phyloP scores from a whole-genome alignment of 192 early-diverging fungal species.

The Entophlyctis helioformis region DNA sequence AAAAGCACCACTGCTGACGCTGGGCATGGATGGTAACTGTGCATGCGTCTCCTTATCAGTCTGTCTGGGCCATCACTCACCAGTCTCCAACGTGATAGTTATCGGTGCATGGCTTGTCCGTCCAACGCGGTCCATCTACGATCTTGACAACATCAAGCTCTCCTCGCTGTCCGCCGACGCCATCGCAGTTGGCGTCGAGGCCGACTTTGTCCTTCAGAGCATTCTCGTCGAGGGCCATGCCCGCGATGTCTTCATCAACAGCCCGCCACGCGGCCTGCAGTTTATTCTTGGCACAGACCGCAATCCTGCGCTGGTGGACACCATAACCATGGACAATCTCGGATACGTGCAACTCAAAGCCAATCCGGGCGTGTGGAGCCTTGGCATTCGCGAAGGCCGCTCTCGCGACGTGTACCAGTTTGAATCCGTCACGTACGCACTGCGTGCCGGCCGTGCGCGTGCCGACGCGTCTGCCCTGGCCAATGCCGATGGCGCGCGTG shows the following conservation, averaged over 20 bases:
- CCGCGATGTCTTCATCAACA: constrained; percentile 47
- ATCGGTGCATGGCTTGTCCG: constrained; percentile 84
- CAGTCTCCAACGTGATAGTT: constrained; percentile 22
- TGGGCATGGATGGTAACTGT: constrained; percentile 63
- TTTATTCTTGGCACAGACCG: constrained; percentile 66
- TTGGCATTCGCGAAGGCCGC: constrained; percentile 68
- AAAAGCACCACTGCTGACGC: constrained; percentile 63
- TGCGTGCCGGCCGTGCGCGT: no score
- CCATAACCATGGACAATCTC: constrained; percentile 97
- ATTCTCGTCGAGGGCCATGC: constrained; percentile 88
- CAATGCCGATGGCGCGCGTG: constrained; percentile 28
- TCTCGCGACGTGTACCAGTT: constrained; percentile 71
- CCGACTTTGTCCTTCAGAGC: constrained; percentile 65
- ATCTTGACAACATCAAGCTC: constrained; percentile 86
- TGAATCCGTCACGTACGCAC: constrained; percentile 38
- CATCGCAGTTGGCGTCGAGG: constrained; percentile 41
- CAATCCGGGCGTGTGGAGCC: constrained; percentile 77
- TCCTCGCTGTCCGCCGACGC: constrained; percentile 23
- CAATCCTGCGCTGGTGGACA: constrained; percentile 61
- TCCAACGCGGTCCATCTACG: constrained; percentile 65
- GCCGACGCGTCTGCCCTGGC: background rate
- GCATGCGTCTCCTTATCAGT: background rate
- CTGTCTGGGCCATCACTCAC: background rate
- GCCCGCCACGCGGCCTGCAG: constrained; percentile 85
- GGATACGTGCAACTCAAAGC: constrained; percentile 96